A percentile compares a stretch with the other conserved stretches of the same genome.
Evolutionary conservation across 106 monocot species (phyloP).

Genomic region (Dioscorea zingiberensis): DNA sequence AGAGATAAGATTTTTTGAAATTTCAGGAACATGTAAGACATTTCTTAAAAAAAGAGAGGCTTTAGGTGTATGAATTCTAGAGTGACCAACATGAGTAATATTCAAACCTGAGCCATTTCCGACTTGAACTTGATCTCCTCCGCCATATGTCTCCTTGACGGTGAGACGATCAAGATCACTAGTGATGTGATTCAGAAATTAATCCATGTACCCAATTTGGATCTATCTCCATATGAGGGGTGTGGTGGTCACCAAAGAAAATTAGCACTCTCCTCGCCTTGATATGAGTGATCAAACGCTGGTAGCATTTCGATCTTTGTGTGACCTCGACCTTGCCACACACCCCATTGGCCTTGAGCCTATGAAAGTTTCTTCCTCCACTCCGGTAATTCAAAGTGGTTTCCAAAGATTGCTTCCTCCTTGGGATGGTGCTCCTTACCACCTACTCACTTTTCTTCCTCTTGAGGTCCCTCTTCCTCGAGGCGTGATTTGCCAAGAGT

Average conservation of each 20-base stretch:
- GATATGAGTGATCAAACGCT: background rate
- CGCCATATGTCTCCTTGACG: background rate
- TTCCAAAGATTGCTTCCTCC: no score
- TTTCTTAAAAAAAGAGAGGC: background rate
- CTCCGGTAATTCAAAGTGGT: background rate
- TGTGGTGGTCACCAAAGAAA: background rate
- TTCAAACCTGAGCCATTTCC: conserved; percentile 2
- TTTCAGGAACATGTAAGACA: conserved; percentile 1
- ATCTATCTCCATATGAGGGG: background rate
- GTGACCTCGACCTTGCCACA: background rate
- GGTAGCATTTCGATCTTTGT: background rate
- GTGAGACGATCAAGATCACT: background rate
- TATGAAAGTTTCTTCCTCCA: background rate
- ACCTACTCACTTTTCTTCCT: no score
- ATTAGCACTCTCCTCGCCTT: background rate
- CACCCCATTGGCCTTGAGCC: background rate
- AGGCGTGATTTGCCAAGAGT: background rate
- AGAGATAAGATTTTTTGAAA: conserved; percentile 7
- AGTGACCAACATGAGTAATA: background rate
- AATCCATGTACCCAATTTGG: background rate
- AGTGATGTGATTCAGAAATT: background rate
- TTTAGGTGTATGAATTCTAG: background rate
- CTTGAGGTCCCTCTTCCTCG: no score
- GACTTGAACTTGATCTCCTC: background rate
- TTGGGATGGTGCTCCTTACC: no score